Base-by-base conservation (phyloP, 129 eudicot genomes). In the Saussurea involucrata region DNA sequence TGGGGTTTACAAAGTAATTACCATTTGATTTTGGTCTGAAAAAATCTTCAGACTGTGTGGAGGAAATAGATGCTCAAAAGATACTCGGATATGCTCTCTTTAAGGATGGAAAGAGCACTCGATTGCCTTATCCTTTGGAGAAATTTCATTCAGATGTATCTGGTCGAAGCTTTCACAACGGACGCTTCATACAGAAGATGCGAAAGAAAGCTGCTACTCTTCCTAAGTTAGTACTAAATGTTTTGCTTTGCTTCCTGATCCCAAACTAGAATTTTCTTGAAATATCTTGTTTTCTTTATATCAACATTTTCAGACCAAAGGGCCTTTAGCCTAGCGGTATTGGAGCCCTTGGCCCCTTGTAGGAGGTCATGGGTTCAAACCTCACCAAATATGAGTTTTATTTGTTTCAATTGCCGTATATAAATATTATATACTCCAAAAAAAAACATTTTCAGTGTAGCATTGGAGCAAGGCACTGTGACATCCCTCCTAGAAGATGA, bases 91-190 rank as follows among this genome's bases (percentile, higher is more conserved):
- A 88, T 81, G 92, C 87, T 25, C 84, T 88, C 60, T 78, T 85
- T 27, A 90, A 87, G 73, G 90, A 90, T 68, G 96, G 88, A 63
- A 87, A 67, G 71, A 80, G 80, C 78, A 79, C 80, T 46, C 74
- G 21, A 34, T 27, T 90, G 25, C 40, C 96, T 28, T 90, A 90
- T 70, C 89, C 92, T 37, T 58, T 90, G 71, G 88, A 85, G 82
- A 76, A 87, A 9, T 85, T 77, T 60, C 82, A 83, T 80, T 65
- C 88, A n/a, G 85, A 87, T 69, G 88, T 90, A 49, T 86, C 96
- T 8, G 92, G 96, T 68, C 77, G 87, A 86, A 85, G 92, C 75
- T 88, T 88, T 71, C 91, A 87, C 83, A 87, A 87, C 66, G 91
- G 91, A 0, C 93, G 93, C 32, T 88, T 88, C 60, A 70, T 90